Conservation (phyloP, 352 stramenopile genomes). For the Phytophthora tentaculata region DNA sequence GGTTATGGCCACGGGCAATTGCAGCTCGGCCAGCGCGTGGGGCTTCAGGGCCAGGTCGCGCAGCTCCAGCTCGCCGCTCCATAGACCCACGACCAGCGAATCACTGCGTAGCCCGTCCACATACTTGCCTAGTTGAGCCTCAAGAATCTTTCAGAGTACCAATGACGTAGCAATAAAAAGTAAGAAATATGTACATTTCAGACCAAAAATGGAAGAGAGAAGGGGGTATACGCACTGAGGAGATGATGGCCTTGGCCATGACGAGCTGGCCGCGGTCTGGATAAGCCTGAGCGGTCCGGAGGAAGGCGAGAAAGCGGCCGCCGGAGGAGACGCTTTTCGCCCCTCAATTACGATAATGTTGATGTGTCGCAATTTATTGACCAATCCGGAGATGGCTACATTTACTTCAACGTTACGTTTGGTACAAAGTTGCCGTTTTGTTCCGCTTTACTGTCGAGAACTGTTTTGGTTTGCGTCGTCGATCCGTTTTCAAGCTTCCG, state of each 20-base stretch:
- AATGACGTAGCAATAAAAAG: constrained; percentile 1
- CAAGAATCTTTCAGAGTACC: constrained; percentile 55
- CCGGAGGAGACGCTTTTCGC: neutral
- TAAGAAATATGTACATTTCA: constrained; percentile 1
- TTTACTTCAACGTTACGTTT: neutral
- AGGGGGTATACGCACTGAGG: constrained; percentile 45
- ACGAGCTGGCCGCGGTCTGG: neutral
- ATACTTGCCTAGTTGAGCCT: constrained; percentile 85
- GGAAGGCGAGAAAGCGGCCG: neutral
- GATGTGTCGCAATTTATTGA: neutral
- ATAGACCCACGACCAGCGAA: constrained; percentile 84
- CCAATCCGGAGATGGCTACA: neutral
- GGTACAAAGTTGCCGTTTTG: no score
- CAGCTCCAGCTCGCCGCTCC: constrained; percentile 83
- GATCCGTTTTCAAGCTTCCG: no score
- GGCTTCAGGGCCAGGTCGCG: constrained; percentile 77
- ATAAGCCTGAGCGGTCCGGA: neutral
- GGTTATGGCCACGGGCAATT: constrained; percentile 72
- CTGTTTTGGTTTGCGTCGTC: no score
- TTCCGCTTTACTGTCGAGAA: no score
- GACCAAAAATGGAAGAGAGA: neutral
- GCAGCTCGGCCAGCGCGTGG: constrained; percentile 77
- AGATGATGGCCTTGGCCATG: constrained; percentile 81
- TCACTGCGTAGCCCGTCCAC: constrained; percentile 78
- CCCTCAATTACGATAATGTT: neutral